Evolutionary conservation across 192 early-diverging fungal genomes (phyloP).

Genomic region (Backusella mclennaniae): DNA sequence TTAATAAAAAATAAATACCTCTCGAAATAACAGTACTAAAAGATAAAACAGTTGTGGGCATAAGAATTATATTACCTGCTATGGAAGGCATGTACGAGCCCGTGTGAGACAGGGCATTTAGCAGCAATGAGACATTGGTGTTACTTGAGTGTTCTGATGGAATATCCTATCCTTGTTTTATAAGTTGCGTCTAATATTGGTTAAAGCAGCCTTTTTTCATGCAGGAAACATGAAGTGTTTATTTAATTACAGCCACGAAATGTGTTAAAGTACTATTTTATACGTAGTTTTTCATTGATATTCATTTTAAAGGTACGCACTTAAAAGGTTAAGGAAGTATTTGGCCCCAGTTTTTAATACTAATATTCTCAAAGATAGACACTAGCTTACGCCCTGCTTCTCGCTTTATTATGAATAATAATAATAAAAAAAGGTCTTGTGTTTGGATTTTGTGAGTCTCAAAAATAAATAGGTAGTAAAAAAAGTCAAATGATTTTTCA

Average conservation of each 20-base stretch:
- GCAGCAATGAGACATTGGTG: too few species aligned
- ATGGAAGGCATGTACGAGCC: too few species aligned
- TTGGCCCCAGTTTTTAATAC: not conserved
- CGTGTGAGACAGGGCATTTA: too few species aligned
- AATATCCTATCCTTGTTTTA: too few species aligned
- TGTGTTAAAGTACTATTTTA: not conserved
- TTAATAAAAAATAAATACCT: too few species aligned
- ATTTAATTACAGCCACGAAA: not conserved
- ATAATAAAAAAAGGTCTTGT: not conserved
- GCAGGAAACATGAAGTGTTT: too few species aligned
- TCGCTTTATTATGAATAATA: not conserved
- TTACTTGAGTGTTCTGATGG: too few species aligned
- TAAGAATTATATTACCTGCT: too few species aligned
- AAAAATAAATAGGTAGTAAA: not conserved
- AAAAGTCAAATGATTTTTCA: not conserved
- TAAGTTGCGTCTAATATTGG: too few species aligned
- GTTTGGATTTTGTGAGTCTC: not conserved
- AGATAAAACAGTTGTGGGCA: too few species aligned
- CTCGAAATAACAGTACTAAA: too few species aligned
- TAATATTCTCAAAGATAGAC: not conserved
- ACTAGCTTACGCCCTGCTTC: not conserved
- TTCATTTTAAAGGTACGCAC: not conserved
- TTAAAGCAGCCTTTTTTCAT: too few species aligned
- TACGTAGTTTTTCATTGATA: not conserved
- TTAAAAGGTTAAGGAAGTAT: not conserved